phyloP scores from a whole-genome alignment of 768 basidiomycete species.

The Pleurotus tuber-regium region DNA sequence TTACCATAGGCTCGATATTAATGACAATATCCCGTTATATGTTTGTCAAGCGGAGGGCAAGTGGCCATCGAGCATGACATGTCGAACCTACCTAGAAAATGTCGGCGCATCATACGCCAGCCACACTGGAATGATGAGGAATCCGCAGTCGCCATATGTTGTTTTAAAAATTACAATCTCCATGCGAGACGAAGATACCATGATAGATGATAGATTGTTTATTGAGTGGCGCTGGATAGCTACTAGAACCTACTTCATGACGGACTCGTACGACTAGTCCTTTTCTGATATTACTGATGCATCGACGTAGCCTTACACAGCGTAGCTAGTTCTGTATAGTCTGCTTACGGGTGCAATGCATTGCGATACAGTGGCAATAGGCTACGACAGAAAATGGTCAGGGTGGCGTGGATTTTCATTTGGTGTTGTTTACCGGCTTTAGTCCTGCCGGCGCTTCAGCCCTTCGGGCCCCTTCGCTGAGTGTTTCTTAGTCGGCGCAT shows the following conservation, averaged over 20 bases:
- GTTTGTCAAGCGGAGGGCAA: conserved; percentile 19
- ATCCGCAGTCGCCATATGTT: background rate
- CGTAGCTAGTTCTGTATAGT: background rate
- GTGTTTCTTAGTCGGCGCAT: background rate
- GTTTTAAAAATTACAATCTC: background rate
- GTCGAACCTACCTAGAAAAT: background rate
- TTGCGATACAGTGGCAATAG: conserved; percentile 8
- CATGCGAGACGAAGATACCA: no score
- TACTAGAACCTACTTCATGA: background rate
- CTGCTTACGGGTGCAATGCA: conserved; percentile 1
- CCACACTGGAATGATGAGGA: background rate
- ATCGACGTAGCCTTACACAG: background rate
- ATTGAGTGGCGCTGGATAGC: background rate
- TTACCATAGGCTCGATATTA: conserved; percentile 24
- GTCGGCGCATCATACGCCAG: conserved; percentile 6
- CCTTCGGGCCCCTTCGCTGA: conserved; percentile 5
- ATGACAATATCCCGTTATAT: conserved; percentile 28
- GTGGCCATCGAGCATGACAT: conserved; percentile 13
- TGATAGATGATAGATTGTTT: background rate
- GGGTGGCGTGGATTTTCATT: background rate
- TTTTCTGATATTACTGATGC: background rate
- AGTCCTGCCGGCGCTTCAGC: background rate
- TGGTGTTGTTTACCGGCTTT: background rate
- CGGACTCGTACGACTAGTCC: background rate
- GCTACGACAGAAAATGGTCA: background rate